Conservation (phyloP, 352 stramenopile genomes). For the Phytophthora megakarya region DNA sequence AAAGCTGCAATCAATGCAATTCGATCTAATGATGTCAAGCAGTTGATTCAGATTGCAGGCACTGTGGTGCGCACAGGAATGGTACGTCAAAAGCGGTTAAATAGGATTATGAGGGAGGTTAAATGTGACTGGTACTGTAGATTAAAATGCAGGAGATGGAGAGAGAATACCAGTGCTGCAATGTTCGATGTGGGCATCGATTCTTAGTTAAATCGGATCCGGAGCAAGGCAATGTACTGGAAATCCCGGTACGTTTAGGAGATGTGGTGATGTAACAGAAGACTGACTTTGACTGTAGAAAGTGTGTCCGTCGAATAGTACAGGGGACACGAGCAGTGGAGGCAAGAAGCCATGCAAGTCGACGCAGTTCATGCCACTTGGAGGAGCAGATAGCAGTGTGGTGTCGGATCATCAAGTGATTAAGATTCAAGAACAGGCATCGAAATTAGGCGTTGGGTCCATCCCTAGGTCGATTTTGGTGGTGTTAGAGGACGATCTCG, state of each 20-base stretch:
- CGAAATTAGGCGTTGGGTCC: constrained; percentile 89
- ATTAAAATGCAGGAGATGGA: constrained; percentile 94
- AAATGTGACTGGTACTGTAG: constrained; percentile 16
- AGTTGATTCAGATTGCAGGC: constrained; percentile 83
- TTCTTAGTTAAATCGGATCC: constrained; percentile 91
- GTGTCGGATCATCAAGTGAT: constrained; percentile 92
- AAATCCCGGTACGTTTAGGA: constrained; percentile 57
- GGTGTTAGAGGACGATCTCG: constrained; percentile 91
- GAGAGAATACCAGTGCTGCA: constrained; percentile 88
- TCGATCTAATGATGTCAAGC: constrained; percentile 89
- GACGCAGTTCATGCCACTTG: constrained; percentile 69
- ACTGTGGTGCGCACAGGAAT: constrained; percentile 92
- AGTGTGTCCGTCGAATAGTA: constrained; percentile 52
- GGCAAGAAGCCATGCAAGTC: constrained; percentile 79
- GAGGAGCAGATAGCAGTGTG: constrained; percentile 45
- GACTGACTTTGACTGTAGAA: constrained; percentile 45
- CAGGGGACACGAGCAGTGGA: constrained; percentile 30
- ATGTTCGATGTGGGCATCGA: constrained; percentile 61
- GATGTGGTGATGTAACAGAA: neutral
- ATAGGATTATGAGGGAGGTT: neutral
- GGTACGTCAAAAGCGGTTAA: constrained; percentile 45
- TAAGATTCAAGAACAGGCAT: constrained; percentile 96
- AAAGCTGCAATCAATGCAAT: constrained; percentile 91
- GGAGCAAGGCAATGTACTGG: constrained; percentile 91
- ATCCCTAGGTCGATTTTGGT: constrained; percentile 95